A percentile compares a stretch with the other conserved stretches of the same genome.
Evolutionary conservation across 2,329 filamentous ascomycete species (phyloP).

Genomic region (Aspergillus uvarum): DNA sequence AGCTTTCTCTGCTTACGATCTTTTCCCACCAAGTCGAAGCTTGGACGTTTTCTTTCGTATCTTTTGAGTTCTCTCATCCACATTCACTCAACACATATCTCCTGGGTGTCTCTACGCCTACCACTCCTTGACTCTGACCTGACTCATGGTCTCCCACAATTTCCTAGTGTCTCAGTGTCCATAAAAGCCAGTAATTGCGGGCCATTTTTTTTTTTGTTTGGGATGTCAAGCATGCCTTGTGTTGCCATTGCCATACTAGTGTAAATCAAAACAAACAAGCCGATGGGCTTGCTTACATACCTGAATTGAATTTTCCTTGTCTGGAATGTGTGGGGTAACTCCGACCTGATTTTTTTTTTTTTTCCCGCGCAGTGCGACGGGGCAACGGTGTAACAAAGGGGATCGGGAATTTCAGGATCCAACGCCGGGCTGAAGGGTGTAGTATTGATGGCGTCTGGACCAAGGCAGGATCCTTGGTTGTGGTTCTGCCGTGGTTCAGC

Average conservation of each 20-base stretch:
- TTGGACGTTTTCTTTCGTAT: neutral
- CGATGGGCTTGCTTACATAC: neutral
- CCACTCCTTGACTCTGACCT: neutral
- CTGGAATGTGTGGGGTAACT: constrained; percentile 1
- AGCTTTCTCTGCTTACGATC: neutral
- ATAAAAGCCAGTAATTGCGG: neutral
- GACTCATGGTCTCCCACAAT: neutral
- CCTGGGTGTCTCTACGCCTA: neutral
- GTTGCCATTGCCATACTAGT: neutral
- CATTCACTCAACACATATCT: neutral
- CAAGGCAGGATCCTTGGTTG: neutral
- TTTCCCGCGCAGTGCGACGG: too few species aligned
- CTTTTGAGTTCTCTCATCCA: neutral
- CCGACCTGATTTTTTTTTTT: neutral
- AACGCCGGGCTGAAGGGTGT: neutral
- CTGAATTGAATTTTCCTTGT: neutral
- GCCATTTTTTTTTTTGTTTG: neutral
- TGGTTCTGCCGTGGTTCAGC: neutral
- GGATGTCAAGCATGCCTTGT: neutral
- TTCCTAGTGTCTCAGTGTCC: neutral
- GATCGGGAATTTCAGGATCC: neutral
- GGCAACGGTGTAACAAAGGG: neutral
- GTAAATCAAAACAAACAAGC: constrained; percentile 3
- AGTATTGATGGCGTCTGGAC: neutral
- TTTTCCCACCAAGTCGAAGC: neutral